A percentile compares a stretch with the other conserved stretches of the same genome.
Conservation (phyloP, 495 filamentous ascomycete species). For the Penicillium waksmanii region DNA sequence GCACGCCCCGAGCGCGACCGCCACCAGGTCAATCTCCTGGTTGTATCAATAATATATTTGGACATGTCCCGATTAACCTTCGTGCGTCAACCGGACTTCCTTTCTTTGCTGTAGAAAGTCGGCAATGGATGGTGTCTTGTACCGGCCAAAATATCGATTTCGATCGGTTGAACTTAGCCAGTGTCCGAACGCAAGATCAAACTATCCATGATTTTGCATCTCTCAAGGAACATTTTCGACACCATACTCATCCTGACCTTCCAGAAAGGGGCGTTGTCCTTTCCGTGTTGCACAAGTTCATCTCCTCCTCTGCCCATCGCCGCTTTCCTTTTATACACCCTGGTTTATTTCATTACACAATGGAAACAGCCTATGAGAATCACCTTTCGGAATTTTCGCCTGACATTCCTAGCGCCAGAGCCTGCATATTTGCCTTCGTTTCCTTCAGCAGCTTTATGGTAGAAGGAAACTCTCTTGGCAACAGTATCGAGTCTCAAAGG, state of each 20-base stretch:
- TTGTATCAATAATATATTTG: neutral
- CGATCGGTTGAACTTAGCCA: neutral
- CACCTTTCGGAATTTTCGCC: neutral
- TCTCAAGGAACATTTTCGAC: neutral
- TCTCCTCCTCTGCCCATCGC: neutral
- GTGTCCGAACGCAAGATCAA: neutral
- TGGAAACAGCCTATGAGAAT: neutral
- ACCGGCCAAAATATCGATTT: slow-evolving; percentile 1
- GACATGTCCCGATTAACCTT: neutral
- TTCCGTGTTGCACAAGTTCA: neutral
- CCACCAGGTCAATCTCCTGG: neutral
- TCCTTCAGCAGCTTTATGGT: neutral
- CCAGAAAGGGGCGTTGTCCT: neutral
- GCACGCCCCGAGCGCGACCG: neutral
- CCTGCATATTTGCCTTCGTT: neutral
- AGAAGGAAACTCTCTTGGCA: neutral
- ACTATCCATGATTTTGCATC: neutral
- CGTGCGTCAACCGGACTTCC: neutral
- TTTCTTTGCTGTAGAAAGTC: neutral
- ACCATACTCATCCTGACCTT: neutral
- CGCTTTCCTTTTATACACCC: neutral
- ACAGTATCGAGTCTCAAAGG: neutral
- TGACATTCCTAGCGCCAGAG: neutral
- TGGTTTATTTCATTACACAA: neutral
- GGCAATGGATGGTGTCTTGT: neutral